phyloP scores from a whole-genome alignment of 2,329 filamentous ascomycete genomes.

The Magnaporthiopsis incrustans region DNA sequence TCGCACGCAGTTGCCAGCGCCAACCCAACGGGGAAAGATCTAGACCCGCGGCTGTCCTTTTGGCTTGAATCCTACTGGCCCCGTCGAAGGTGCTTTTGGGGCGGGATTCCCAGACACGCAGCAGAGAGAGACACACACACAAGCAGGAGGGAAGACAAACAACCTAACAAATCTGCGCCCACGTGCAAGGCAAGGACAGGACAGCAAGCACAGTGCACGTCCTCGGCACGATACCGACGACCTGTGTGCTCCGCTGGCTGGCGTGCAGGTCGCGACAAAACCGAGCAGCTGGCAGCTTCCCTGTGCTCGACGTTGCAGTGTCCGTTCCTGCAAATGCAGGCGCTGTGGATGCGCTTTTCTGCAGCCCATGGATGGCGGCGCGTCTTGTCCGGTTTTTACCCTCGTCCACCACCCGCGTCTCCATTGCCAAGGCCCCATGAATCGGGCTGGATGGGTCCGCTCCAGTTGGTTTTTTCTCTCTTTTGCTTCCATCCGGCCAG shows the following conservation, averaged over 20 bases:
- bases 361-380: background rate
- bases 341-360: background rate
- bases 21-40: background rate
- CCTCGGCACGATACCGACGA: no score
- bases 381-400: background rate
- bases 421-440: background rate
- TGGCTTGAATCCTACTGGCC: background rate
- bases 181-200: no score
- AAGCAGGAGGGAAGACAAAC: no score
- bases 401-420: background rate
- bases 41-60: background rate
- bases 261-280: no score
- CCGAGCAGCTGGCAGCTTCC: no score
- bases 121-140: no score
- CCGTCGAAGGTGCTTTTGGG: background rate
- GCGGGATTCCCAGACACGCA: no score
- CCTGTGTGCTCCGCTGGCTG: no score
- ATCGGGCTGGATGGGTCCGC: background rate
- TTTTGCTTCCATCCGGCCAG: background rate
- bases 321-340: background rate
- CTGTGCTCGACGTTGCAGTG: background rate
- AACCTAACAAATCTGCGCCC: no score
- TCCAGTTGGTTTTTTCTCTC: background rate
- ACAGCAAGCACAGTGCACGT: no score
- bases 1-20: background rate